These are phyloP conservation scores for Serendipita sp. DNA, from an alignment of 768 basidiomycete genomes.

Conservation along the genomic window DNA sequence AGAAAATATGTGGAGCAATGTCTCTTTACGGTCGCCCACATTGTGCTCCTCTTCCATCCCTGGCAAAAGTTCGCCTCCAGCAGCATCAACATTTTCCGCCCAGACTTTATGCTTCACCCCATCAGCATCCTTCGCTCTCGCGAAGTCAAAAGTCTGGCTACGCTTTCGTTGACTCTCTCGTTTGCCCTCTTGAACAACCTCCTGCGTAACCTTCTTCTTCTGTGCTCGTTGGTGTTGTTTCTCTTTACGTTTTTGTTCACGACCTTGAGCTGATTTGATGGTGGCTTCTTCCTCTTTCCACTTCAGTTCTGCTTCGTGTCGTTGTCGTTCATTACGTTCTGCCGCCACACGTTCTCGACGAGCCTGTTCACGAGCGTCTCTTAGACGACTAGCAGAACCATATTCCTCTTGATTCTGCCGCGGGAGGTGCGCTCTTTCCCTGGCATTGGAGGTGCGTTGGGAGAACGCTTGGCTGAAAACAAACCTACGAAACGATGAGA, in stretches of 20 bases:
- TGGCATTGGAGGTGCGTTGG: background rate
- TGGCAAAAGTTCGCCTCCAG: slow-evolving; percentile 49
- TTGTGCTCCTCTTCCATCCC: slow-evolving; percentile 27
- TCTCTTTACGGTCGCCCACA: slow-evolving; percentile 30
- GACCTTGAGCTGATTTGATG: slow-evolving; percentile 2
- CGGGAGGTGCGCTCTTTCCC: background rate
- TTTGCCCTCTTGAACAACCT: slow-evolving; percentile 24
- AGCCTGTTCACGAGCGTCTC: background rate
- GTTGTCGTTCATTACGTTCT: slow-evolving; percentile 24
- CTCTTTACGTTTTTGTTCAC: slow-evolving; percentile 33
- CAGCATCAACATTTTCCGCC: slow-evolving; percentile 53
- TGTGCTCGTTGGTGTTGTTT: slow-evolving; percentile 33
- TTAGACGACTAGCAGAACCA: background rate
- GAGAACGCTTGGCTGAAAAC: slow-evolving; percentile 23
- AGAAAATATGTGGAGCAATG: slow-evolving; percentile 52
- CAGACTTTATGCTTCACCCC: slow-evolving; percentile 49
- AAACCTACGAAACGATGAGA: slow-evolving; percentile 21
- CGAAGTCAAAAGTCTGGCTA: slow-evolving; percentile 48
- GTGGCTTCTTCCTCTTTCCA: slow-evolving; percentile 23
- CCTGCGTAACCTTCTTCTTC: slow-evolving; percentile 25
- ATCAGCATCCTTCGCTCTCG: slow-evolving; percentile 34
- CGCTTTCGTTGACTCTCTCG: slow-evolving; percentile 42
- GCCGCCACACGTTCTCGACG: background rate
- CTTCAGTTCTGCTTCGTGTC: slow-evolving; percentile 44
- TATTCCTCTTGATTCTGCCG: too few species aligned